Conservation (phyloP, 495 filamentous ascomycete genomes). For the Aspergillus panamensis region DNA sequence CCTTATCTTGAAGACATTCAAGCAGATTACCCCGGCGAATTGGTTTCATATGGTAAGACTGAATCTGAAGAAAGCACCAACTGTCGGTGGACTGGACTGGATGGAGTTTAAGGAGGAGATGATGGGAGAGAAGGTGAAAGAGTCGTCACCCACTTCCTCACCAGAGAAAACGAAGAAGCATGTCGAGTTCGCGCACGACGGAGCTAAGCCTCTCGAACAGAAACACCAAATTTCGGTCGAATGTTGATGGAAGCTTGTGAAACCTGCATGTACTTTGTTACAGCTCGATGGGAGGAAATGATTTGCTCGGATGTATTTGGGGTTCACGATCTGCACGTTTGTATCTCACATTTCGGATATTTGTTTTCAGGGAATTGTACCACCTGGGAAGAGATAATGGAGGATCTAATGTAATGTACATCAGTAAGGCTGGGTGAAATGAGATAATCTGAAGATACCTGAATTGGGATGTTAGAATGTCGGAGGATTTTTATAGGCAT, state of each 20-base stretch:
- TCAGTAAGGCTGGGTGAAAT: not conserved
- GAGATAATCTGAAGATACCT: not conserved
- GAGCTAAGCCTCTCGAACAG: not conserved
- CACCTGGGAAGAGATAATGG: not conserved
- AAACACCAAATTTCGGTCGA: not conserved
- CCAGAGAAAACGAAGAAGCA: slow-evolving; percentile 1
- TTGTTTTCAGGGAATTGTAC: not conserved
- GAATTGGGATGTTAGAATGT: not conserved
- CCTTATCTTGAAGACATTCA: slow-evolving; percentile 31
- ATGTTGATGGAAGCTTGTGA: not conserved
- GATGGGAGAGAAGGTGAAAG: slow-evolving; percentile 6
- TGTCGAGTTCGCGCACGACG: not conserved
- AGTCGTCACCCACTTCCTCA: not conserved
- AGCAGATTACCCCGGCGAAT: slow-evolving; percentile 21
- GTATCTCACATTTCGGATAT: slow-evolving; percentile 2
- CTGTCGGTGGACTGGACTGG: slow-evolving; percentile 30
- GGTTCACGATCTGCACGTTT: not conserved
- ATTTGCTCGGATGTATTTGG: not conserved
- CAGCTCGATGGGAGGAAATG: not conserved
- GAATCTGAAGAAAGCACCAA: slow-evolving; percentile 4
- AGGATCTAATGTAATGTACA: not conserved
- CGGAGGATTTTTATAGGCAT: not conserved
- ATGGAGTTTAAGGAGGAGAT: slow-evolving; percentile 13
- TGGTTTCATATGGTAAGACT: slow-evolving; percentile 24
- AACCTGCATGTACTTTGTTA: not conserved